Conservation (phyloP, 2,329 filamentous ascomycete genomes). For the Esteya vermicola region DNA sequence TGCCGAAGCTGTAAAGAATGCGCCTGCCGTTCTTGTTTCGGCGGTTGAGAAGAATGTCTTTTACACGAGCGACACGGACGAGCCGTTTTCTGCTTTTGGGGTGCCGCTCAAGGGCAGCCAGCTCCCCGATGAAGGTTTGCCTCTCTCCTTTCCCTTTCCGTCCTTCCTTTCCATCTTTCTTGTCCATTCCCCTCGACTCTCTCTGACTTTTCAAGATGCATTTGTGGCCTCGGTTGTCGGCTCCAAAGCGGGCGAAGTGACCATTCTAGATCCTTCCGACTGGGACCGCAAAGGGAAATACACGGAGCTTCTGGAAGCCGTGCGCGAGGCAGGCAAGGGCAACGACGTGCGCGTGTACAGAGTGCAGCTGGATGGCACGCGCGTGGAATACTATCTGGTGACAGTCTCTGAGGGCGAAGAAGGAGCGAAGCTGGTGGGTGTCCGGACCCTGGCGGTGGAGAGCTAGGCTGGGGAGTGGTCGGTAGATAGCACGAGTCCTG, state of each 20-base stretch:
- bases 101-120: conserved; percentile 43
- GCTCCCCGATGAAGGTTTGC: conserved; percentile 48
- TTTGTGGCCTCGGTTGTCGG: conserved; percentile 55
- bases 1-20: conserved; percentile 14
- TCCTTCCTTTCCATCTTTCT: conserved; percentile 1
- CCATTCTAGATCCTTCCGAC: conserved; percentile 51
- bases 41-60: conserved; percentile 39
- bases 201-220: conserved; percentile 41
- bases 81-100: conserved; percentile 67
- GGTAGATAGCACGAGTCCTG: too few species aligned
- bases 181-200: neutral
- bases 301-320: conserved; percentile 50
- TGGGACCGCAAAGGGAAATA: conserved; percentile 68
- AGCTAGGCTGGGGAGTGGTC: too few species aligned
- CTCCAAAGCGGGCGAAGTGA: conserved; percentile 39
- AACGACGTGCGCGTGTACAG: conserved; percentile 63
- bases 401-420: conserved; percentile 36
- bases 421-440: conserved; percentile 53
- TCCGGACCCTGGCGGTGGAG: conserved; percentile 68
- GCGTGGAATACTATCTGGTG: conserved; percentile 70
- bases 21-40: conserved; percentile 46
- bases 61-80: conserved; percentile 73
- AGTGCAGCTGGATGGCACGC: conserved; percentile 42
- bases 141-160: conserved; percentile 6
- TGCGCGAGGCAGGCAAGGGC: conserved; percentile 47